Evolutionary conservation across 148 eudicot species (phyloP).

Genomic region (Amaranthus hypochondriacus): DNA sequence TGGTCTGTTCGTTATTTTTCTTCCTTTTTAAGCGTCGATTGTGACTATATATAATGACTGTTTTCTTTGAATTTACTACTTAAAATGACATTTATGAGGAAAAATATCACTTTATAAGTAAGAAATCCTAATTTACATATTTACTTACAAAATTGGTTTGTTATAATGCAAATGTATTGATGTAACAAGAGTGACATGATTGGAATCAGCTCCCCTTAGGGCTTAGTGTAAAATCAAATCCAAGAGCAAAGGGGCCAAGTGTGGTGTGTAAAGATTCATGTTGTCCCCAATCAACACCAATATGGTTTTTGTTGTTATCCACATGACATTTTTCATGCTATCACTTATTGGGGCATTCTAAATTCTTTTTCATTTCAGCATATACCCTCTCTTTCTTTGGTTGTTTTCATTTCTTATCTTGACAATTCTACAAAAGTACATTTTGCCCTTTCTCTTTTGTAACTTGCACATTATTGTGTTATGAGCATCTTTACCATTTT

Average conservation of each 20-base stretch:
- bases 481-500: no score
- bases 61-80: no score
- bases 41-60: no score
- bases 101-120: no score
- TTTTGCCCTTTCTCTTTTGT: not conserved
- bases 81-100: no score
- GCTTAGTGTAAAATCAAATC: conserved; percentile 17
- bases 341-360: not conserved
- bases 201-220: not conserved
- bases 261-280: conserved; percentile 18
- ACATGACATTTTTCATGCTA: not conserved
- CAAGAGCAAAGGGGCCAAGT: conserved; percentile 7
- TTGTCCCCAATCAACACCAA: conserved; percentile 2
- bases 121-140: no score
- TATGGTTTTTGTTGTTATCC: conserved; percentile 20
- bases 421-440: not conserved
- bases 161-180: not conserved
- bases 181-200: conserved; percentile 12
- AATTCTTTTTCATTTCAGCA: not conserved
- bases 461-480: not conserved
- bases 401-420: conserved; percentile 7
- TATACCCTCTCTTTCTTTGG: not conserved
- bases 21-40: no score
- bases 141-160: no score
- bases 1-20: no score